Base-by-base conservation (phyloP, 2,329 filamentous ascomycete species). In the Didymella segeticola region DNA sequence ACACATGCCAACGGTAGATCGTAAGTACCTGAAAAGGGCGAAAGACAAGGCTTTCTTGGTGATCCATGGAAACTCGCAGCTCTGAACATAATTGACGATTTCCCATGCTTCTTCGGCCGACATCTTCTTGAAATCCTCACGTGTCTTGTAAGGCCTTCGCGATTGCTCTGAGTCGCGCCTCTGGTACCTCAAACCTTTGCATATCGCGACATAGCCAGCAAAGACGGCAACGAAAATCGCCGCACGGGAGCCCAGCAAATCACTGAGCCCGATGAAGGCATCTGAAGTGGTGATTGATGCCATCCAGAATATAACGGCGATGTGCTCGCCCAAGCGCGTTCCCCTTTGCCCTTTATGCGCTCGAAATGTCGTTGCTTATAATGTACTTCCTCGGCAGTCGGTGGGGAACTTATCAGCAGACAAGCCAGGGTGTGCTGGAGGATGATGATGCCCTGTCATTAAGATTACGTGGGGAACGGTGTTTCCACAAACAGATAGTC, bases 21-120 rank as follows among this genome's bases (percentile, higher is more conserved):
- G 19, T 5, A 47, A 56, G 8, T 57, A 69, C 71, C 80, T 81
- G 67, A 87, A 85, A 5, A 87, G 74, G 1, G 84, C 83, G 66
- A 87, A 86, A 49, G 84, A 79, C 5, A 86, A 69, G 1, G 82
- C 76, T 43, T 80, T 83, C 11, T 76, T 66, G 47, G 75, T 79
- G 1, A 79, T 76, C 41, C 77, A 79, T 0, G 85, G 85, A 57
- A 87, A 87, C 60, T 87, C 85, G 3, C 81, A 71, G 43, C 80
- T 72, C 2, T 72, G 68, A 2, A 85, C 47, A 17, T 73, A 71
- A 43, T 69, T 73, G 30, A 80, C 73, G 41, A 86, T 84, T 33
- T 76, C 65, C 52, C 74, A 82, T 1, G 83, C 83, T 38, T 86
- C 78, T 22, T 79, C 71, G 26, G 78, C 77, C 1, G 82, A 85